phyloP scores from a whole-genome alignment of 2,329 filamentous ascomycete species.

The Fusarium sp. region DNA sequence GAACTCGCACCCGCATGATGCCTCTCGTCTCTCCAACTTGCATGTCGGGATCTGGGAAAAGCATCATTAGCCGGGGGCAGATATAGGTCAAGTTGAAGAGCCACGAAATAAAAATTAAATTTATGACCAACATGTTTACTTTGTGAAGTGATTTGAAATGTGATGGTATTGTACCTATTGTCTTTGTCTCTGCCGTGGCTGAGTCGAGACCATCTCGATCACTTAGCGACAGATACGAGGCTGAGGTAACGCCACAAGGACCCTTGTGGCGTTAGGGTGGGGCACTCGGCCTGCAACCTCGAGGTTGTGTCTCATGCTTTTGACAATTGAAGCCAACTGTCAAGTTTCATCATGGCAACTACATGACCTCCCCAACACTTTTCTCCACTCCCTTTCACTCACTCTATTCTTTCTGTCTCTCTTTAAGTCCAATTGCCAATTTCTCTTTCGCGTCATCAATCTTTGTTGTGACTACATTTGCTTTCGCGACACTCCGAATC shows the following conservation, averaged over 20 bases:
- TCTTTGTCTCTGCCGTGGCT: background rate
- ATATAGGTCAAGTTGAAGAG: slow-evolving; percentile 43
- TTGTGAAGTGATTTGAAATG: background rate
- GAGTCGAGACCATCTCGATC: background rate
- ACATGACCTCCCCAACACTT: slow-evolving; percentile 6
- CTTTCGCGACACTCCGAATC: background rate
- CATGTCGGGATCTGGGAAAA: slow-evolving; percentile 36
- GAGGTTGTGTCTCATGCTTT: slow-evolving; percentile 22
- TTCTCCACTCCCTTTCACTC: slow-evolving; percentile 23
- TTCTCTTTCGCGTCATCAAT: background rate
- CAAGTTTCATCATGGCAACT: slow-evolving; percentile 46
- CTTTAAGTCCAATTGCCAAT: slow-evolving; percentile 9
- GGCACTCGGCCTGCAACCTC: slow-evolving; percentile 13
- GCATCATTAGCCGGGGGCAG: slow-evolving; percentile 37
- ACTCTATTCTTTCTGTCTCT: slow-evolving; percentile 22
- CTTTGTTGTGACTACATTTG: background rate
- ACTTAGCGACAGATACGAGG: background rate
- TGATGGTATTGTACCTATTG: background rate
- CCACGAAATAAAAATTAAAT: slow-evolving; percentile 42
- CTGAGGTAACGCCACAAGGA: slow-evolving; percentile 22
- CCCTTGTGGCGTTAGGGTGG: slow-evolving; percentile 31
- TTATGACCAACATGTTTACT: slow-evolving; percentile 23
- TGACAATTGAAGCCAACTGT: slow-evolving; percentile 45
- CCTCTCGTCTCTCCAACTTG: slow-evolving; percentile 15
- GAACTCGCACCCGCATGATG: slow-evolving; percentile 29